These are phyloP conservation scores for Rhodomyrtus psidioides DNA, from an alignment of 441 rosid species.

Conservation along the genomic window DNA sequence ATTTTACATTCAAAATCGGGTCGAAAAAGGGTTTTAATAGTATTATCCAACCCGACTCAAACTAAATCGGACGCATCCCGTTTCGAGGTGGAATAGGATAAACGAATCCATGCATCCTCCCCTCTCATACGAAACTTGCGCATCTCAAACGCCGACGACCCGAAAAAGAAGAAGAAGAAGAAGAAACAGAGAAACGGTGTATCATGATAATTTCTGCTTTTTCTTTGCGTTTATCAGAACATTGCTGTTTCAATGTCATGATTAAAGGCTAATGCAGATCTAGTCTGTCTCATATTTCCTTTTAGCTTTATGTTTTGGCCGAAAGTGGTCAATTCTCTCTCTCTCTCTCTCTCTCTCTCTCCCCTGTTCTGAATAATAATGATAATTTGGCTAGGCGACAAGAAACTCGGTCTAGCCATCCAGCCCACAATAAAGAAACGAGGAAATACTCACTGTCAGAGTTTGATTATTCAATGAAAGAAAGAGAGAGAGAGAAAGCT, in stretches of 20 bases:
- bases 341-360: not conserved
- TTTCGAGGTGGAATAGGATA: not conserved
- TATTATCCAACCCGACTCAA: not conserved
- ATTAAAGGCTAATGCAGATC: not conserved
- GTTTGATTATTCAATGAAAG: not conserved
- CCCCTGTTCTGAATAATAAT: not conserved
- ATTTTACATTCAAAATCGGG: not conserved
- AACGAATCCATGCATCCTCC: not conserved
- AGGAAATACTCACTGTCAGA: not conserved
- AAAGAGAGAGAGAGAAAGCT: slow-evolving; percentile 2
- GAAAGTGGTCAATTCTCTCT: not conserved
- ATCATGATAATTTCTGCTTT: not conserved
- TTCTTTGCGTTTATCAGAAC: not conserved
- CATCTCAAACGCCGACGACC: not conserved
- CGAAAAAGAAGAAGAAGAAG: not conserved
- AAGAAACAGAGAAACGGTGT: not conserved
- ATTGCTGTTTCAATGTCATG: not conserved
- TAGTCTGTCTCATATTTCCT: not conserved
- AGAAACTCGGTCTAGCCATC: not conserved
- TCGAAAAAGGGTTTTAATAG: not conserved
- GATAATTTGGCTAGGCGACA: not conserved
- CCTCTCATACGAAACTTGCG: not conserved
- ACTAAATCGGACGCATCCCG: not conserved
- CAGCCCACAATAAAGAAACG: not conserved
- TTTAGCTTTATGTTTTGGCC: not conserved